These are phyloP conservation scores for Phytophthora europaea DNA, from an alignment of 352 stramenopile species.

Conservation along the genomic window DNA sequence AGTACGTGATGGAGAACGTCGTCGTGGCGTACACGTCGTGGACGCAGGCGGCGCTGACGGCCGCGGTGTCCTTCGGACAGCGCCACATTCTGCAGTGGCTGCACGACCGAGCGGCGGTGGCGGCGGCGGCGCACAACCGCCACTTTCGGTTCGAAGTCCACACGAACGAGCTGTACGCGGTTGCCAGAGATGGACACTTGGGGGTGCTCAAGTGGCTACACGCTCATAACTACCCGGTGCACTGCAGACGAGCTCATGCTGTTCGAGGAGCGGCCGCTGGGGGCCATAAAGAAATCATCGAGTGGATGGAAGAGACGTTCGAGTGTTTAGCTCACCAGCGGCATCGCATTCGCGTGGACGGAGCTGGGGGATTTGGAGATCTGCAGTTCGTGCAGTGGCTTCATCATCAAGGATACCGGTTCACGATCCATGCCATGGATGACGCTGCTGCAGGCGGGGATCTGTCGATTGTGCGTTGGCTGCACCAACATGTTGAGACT, in stretches of 20 bases:
- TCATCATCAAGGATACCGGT: conserved; percentile 39
- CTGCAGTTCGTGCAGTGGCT: conserved; percentile 49
- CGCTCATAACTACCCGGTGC: conserved; percentile 26
- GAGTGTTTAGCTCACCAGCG: conserved; percentile 22
- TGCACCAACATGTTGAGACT: conserved; percentile 36
- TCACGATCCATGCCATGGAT: conserved; percentile 38
- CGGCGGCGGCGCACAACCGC: conserved; percentile 21
- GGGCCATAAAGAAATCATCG: conserved; percentile 31
- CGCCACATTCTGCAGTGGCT: conserved; percentile 46
- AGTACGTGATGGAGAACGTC: conserved; percentile 53
- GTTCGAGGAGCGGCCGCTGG: conserved; percentile 38
- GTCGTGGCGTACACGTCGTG: conserved; percentile 46
- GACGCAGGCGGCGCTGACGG: conserved; percentile 42
- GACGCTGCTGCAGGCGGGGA: conserved; percentile 34
- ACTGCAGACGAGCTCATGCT: conserved; percentile 45
- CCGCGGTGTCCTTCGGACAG: conserved; percentile 38
- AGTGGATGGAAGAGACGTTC: conserved; percentile 46
- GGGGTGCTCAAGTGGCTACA: conserved; percentile 47
- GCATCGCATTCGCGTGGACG: conserved; percentile 49
- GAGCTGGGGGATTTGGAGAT: conserved; percentile 36
- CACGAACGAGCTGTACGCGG: conserved; percentile 39
- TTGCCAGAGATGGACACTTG: conserved; percentile 39
- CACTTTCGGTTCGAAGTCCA: conserved; percentile 39
- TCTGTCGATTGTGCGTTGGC: conserved; percentile 37
- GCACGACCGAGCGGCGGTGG: conserved; percentile 30